Base-by-base conservation (phyloP, 495 filamentous ascomycete species). In the Penicillium tannophilum region DNA sequence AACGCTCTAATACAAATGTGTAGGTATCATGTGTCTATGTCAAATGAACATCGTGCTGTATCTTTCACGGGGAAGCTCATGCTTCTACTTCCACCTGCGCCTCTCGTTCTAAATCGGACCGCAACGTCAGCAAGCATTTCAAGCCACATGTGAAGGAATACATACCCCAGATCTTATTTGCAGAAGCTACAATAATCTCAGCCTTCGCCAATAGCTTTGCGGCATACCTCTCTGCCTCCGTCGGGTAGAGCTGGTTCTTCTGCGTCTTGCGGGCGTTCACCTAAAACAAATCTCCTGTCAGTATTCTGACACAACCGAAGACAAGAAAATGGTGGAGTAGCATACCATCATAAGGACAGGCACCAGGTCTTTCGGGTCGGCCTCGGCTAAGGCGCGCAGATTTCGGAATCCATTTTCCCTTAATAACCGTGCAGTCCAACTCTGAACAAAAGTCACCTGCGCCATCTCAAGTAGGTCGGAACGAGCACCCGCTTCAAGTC, bases 381-480 rank as follows among this genome's bases (percentile, higher is more conserved):
- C 86, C 54, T 85, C 87, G 1, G 90, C 88, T 33, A 93, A 75
- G 0, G 83, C 79, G 39, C 83, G 82, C 48, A 93, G 71, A 20
- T 82, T 88, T 60, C 82, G 86, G 63, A 88, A 85, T 0, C 90
- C 90, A 71, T 89, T 91, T 39, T 93, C 90, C 73, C 88, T 85
- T 54, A 94, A 87, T 4, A 91, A 71, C 6, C 89, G 75, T 52
- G 90, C 90, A 0, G 89, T 92, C 56, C 85, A 84, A 58, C 88
- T 90, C 68, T 94, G 93, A 44, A 93, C 82, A 59, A 83, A 91
- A 0, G 88, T 88, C 17, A 93, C 83, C 71, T 90, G 84, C 0
- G 90, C 82, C 63, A 93, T 78, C 26, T 86, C 86, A 24, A 93
- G 74, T 20, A 92, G 76, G 63, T 93, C 90, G 0, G 88, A 85